phyloP scores from a whole-genome alignment of 306 rosid genomes.

The Pyrus communis region DNA sequence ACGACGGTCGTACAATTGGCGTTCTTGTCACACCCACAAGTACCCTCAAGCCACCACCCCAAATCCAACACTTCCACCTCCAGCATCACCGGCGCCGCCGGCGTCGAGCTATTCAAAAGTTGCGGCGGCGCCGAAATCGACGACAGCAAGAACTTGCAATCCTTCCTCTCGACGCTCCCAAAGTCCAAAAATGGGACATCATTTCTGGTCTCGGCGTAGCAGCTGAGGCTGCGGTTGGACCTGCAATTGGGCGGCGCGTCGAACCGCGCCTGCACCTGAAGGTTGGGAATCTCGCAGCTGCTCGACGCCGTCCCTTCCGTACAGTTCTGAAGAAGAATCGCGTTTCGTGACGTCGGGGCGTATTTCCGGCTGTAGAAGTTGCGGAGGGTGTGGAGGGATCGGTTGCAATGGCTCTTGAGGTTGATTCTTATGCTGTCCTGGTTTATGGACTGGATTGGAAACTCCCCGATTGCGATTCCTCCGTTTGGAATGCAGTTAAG shows the following conservation, averaged over 20 bases:
- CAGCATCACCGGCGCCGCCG: constrained; percentile 33
- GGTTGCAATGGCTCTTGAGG: constrained; percentile 47
- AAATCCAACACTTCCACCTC: constrained; percentile 59
- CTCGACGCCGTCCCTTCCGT: neutral
- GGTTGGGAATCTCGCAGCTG: constrained; percentile 49
- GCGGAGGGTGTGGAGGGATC: constrained; percentile 25
- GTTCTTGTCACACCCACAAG: constrained; percentile 43
- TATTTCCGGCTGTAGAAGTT: constrained; percentile 45
- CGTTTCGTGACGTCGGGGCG: constrained; percentile 73
- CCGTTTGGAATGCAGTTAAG: constrained; percentile 39
- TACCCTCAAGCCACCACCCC: constrained; percentile 80
- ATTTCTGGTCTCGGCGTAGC: constrained; percentile 35
- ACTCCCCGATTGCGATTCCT: constrained; percentile 38
- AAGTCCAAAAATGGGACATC: constrained; percentile 24
- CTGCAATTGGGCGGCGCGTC: constrained; percentile 40
- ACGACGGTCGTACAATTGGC: constrained; percentile 37
- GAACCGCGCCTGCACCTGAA: constrained; percentile 38
- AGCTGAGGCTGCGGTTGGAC: constrained; percentile 32
- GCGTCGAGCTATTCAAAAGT: constrained; percentile 9
- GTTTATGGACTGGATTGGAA: constrained; percentile 33
- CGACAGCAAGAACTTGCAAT: constrained; percentile 45
- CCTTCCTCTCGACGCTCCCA: neutral
- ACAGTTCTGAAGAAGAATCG: constrained; percentile 57
- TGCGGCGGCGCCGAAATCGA: constrained; percentile 40
- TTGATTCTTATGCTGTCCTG: constrained; percentile 34